Base-by-base conservation (phyloP, 805 yeast species). In the Dipodascus albidus region DNA sequence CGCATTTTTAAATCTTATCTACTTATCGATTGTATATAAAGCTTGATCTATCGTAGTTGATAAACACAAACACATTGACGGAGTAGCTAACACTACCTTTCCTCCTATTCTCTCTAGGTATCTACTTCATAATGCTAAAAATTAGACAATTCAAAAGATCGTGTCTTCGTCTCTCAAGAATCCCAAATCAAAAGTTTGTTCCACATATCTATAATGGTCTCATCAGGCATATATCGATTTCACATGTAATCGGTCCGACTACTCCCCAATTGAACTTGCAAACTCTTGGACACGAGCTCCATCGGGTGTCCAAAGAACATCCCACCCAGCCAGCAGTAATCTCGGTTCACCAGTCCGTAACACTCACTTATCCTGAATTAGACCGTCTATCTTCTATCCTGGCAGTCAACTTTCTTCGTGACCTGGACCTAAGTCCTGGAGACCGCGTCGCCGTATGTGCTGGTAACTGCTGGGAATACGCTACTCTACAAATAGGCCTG, bases 401-500 rank as follows among this genome's bases (percentile, higher is more conserved):
- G 44, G 65, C 66, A 4, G 31, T 52, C 15, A 60, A 62, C 50
- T 52, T 63, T 20, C 47, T 48, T 11, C 19, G 52, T 19, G 52
- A 49, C 4, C 52, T 53, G 27, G 56, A 54, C 22, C 48, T 60
- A 20, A 31, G 47, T 11, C 52, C 54, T 2, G 66, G 65, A 2
- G 67, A 64, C 52, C 52, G 56, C 3, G 61, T 64, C 1, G 64
- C 64, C 2, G 61, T 64, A 2, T 61, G 66, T 48, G 61, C 62
- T 9, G 66, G 66, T 15, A 62, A 62, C 42, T 33, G 59, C 19
- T 64, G 67, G 67, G 60, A 64, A 52, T 64, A 63, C 52, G 57
- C 59, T 3, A 65, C 59, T 11, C 48, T 62, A 2, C 65, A 64
- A 53, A 47, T 62, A 35, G 67, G 61, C 19, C 56, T 64, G 47